Evolutionary conservation across 345 rosid species (phyloP).

Genomic region (Eucalyptus marginata): DNA sequence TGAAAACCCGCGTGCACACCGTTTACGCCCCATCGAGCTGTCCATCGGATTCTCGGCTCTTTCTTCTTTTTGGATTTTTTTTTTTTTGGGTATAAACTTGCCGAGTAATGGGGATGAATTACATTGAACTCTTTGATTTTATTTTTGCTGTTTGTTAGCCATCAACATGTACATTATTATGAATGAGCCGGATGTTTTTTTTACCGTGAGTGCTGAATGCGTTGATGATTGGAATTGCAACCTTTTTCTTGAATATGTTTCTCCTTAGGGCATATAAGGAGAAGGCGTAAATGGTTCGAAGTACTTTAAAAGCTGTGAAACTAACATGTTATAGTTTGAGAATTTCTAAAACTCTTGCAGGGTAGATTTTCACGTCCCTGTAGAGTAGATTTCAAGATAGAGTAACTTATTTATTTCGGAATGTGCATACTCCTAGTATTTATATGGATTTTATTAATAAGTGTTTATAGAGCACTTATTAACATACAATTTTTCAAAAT

Average conservation of each 20-base stretch:
- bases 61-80: no score
- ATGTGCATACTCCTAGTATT: not conserved
- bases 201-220: rapidly evolving
- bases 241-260: not conserved
- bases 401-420: not conserved
- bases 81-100: not conserved
- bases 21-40: not conserved
- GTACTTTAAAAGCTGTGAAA: not conserved
- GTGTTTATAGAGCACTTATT: rapidly evolving
- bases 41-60: not conserved
- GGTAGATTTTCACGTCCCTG: not conserved
- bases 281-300: rapidly evolving
- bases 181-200: not conserved
- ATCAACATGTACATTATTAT: not conserved
- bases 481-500: not conserved
- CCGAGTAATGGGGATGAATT: not conserved
- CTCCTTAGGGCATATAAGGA: no score
- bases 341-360: rapidly evolving
- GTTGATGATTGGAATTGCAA: not conserved
- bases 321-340: rapidly evolving
- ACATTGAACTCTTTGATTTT: not conserved
- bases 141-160: not conserved
- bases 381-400: no score
- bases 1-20: not conserved
- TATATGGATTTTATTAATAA: rapidly evolving